Evolutionary conservation across 352 stramenopile genomes (phyloP).

Genomic region (Thraustochytrium striatum): DNA sequence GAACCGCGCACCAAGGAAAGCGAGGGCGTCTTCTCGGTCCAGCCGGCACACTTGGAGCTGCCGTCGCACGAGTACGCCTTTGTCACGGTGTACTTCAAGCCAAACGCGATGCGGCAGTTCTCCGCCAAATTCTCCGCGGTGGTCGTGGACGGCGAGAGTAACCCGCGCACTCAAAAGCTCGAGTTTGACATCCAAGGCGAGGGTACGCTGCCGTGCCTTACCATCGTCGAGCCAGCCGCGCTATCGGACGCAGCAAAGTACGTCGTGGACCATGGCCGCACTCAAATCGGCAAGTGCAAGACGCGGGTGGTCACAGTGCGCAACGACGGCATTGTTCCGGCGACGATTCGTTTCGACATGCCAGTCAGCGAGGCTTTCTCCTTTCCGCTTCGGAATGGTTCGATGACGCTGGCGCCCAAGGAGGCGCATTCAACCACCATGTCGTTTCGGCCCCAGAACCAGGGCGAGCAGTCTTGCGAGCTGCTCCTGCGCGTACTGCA

Average conservation of each 20-base stretch:
- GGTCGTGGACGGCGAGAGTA: conserved; percentile 68
- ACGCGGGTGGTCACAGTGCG: conserved; percentile 66
- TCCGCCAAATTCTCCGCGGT: conserved; percentile 69
- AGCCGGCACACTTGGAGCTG: conserved; percentile 83
- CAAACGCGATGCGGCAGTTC: conserved; percentile 75
- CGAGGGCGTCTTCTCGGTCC: conserved; percentile 70
- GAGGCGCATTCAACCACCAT: conserved; percentile 64
- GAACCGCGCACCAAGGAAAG: conserved; percentile 25
- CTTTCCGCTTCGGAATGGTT: conserved; percentile 64
- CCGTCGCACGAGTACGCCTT: conserved; percentile 87
- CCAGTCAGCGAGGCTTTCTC: conserved; percentile 63
- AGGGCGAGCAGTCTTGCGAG: conserved; percentile 59
- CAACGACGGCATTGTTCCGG: conserved; percentile 84
- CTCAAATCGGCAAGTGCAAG: conserved; percentile 69
- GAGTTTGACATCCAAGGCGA: conserved; percentile 77
- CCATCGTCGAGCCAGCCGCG: conserved; percentile 70
- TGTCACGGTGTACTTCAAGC: conserved; percentile 86
- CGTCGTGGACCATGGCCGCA: conserved; percentile 71
- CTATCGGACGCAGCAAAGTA: conserved; percentile 65
- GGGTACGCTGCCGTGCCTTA: conserved; percentile 85
- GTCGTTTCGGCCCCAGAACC: conserved; percentile 75
- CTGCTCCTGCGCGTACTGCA: conserved; percentile 81
- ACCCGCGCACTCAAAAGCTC: conserved; percentile 55
- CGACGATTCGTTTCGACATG: conserved; percentile 82
- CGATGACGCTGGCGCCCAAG: conserved; percentile 67